These are phyloP conservation scores for Pseudoturritis turrita DNA, from an alignment of 345 rosid species.

Conservation along the genomic window DNA sequence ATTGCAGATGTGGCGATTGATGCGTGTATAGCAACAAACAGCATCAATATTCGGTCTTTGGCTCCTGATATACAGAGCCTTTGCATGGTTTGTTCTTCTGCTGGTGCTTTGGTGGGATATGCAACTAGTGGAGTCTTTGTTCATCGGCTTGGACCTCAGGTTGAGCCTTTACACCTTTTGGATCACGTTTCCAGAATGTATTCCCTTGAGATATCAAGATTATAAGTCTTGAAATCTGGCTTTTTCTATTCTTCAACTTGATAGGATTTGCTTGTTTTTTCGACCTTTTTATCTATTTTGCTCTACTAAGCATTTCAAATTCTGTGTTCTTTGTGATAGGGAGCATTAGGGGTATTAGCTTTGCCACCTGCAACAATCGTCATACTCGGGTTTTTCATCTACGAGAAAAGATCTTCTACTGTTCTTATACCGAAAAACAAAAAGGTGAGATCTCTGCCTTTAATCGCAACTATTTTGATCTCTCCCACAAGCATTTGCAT, in stretches of 20 bases:
- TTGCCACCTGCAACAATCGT: slow-evolving; percentile 48
- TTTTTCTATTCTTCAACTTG: background rate
- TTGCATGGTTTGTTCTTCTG: slow-evolving; percentile 72
- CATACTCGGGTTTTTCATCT: slow-evolving; percentile 57
- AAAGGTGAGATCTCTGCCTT: slow-evolving; percentile 36
- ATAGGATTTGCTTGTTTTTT: background rate
- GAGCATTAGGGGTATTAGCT: slow-evolving; percentile 60
- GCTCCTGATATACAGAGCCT: slow-evolving; percentile 87
- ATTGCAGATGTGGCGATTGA: slow-evolving; percentile 84
- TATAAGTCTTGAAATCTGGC: background rate
- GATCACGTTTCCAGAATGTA: background rate
- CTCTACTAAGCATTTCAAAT: background rate
- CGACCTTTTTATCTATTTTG: background rate
- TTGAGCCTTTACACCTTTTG: background rate
- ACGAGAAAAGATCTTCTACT: slow-evolving; percentile 43
- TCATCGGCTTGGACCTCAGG: slow-evolving; percentile 76
- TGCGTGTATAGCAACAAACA: slow-evolving; percentile 78
- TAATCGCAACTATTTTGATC: background rate
- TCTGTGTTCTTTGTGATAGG: slow-evolving; percentile 35
- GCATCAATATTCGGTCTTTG: slow-evolving; percentile 48
- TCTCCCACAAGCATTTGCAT: background rate
- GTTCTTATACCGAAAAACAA: slow-evolving; percentile 37
- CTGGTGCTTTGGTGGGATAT: slow-evolving; percentile 71
- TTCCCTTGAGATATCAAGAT: background rate
- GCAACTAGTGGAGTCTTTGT: slow-evolving; percentile 68